Evolutionary conservation across 805 yeast species (phyloP).

Genomic region (Yarrowia bubula): DNA sequence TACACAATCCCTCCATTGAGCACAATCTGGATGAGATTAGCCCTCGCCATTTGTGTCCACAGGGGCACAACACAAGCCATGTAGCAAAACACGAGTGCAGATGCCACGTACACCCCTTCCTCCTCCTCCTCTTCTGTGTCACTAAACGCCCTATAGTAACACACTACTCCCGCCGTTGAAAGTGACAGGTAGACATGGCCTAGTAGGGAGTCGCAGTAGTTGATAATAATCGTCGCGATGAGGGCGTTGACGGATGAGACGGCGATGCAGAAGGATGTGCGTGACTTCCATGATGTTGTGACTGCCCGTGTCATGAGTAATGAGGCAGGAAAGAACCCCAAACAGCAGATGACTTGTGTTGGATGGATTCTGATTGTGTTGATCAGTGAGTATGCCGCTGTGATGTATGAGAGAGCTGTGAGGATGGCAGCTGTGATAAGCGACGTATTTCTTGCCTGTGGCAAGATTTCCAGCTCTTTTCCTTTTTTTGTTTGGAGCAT

Average conservation of each 20-base stretch:
- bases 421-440: neutral
- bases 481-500: no score
- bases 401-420: neutral
- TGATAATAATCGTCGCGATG: neutral
- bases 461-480: no score
- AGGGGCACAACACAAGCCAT: neutral
- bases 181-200: neutral
- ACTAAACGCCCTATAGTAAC: neutral
- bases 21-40: neutral
- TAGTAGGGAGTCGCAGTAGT: neutral
- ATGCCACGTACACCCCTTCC: neutral
- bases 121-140: neutral
- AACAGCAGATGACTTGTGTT: neutral
- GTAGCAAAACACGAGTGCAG: neutral
- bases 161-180: neutral
- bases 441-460: no score
- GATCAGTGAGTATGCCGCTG: neutral
- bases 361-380: neutral
- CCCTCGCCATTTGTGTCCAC: neutral
- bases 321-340: neutral
- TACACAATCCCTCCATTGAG: slow-evolving; percentile 7
- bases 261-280: neutral
- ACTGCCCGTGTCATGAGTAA: neutral
- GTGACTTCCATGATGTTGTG: neutral
- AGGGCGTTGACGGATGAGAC: slow-evolving; percentile 1